A percentile compares a stretch with the other conserved stretches of the same genome.
phyloP scores from a whole-genome alignment of 1,284 basidiomycete genomes.

The Malassezia yamatoensis region DNA sequence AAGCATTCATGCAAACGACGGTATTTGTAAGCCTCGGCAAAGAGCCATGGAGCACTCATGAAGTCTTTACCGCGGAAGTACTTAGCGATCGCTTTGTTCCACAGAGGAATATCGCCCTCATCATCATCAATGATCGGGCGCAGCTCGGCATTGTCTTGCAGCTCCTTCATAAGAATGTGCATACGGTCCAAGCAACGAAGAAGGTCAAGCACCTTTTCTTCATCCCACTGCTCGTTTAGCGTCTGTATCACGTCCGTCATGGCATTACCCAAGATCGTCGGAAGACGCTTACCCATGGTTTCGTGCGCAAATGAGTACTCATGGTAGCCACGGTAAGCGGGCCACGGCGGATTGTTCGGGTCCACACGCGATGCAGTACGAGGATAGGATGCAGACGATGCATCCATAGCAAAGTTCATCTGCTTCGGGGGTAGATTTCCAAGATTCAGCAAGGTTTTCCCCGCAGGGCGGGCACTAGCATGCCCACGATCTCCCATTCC shows the following conservation, averaged over 20 bases:
- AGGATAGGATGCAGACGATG: slow-evolving; percentile 5
- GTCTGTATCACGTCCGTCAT: slow-evolving; percentile 86
- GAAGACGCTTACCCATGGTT: slow-evolving; percentile 77
- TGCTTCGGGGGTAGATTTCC: slow-evolving; percentile 47
- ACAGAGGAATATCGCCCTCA: slow-evolving; percentile 84
- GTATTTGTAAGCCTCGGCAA: slow-evolving; percentile 93
- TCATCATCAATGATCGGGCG: slow-evolving; percentile 80
- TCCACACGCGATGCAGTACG: slow-evolving; percentile 47
- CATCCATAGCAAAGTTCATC: slow-evolving; percentile 27
- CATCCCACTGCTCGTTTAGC: slow-evolving; percentile 64
- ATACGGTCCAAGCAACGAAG: slow-evolving; percentile 65
- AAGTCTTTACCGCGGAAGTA: slow-evolving; percentile 93
- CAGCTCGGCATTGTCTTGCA: slow-evolving; percentile 48
- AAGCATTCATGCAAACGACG: slow-evolving; percentile 89
- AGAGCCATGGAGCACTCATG: slow-evolving; percentile 60
- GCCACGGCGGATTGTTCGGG: slow-evolving; percentile 94
- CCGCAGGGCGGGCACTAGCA: slow-evolving; percentile 41
- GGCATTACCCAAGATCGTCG: slow-evolving; percentile 89
- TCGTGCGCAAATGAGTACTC: slow-evolving; percentile 83
- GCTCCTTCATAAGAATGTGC: slow-evolving; percentile 49
- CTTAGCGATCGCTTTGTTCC: slow-evolving; percentile 65
- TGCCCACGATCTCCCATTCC: slow-evolving; percentile 33
- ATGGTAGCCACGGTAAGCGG: slow-evolving; percentile 73
- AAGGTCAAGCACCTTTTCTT: slow-evolving; percentile 78
- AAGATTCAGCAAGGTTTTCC: slow-evolving; percentile 45